Conservation (phyloP, 2,329 filamentous ascomycete species). For the Aspergillus piperis region DNA sequence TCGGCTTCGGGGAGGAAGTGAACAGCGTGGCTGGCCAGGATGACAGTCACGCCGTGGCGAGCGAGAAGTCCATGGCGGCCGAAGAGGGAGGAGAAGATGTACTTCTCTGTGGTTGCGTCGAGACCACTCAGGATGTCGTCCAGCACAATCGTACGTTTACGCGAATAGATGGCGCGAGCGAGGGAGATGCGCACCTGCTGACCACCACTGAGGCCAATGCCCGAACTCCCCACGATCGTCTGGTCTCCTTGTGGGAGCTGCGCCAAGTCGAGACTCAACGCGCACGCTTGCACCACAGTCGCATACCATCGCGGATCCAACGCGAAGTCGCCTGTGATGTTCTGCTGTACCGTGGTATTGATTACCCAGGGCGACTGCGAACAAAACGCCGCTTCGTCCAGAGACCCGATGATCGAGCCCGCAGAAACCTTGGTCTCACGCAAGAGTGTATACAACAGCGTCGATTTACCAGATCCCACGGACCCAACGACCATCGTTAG, state of each 20-base stretch:
- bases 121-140: slow-evolving; percentile 47
- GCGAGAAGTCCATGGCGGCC: slow-evolving; percentile 47
- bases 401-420: slow-evolving; percentile 4
- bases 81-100: slow-evolving; percentile 43
- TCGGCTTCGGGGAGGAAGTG: slow-evolving; percentile 44
- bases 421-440: slow-evolving; percentile 16
- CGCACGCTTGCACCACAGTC: slow-evolving; percentile 15
- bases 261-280: background rate
- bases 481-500: slow-evolving; percentile 30
- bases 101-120: slow-evolving; percentile 41
- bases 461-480: slow-evolving; percentile 25
- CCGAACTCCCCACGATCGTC: background rate
- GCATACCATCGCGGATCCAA: slow-evolving; percentile 28
- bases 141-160: slow-evolving; percentile 44
- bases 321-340: slow-evolving; percentile 24
- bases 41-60: slow-evolving; percentile 40
- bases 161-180: slow-evolving; percentile 46
- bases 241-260: background rate
- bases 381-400: slow-evolving; percentile 13
- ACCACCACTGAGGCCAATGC: background rate
- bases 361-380: slow-evolving; percentile 19
- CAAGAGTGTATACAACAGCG: slow-evolving; percentile 16
- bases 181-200: slow-evolving; percentile 19
- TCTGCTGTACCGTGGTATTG: slow-evolving; percentile 15
- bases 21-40: slow-evolving; percentile 49